Evolutionary conservation across 441 rosid species (phyloP).

Genomic region (Erodium trifolium): DNA sequence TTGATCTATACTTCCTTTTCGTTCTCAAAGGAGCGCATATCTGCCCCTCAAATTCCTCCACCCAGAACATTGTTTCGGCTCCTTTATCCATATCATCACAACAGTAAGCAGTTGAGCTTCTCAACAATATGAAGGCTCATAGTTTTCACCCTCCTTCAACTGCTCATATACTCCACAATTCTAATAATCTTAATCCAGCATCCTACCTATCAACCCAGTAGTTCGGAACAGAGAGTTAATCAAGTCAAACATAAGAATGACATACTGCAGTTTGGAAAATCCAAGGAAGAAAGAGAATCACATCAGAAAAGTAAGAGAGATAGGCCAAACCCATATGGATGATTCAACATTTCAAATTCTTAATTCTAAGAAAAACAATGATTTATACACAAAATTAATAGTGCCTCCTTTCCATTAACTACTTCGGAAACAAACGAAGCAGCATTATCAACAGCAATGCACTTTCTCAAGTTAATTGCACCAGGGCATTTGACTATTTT

Average conservation of each 20-base stretch:
- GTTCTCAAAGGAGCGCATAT: slow-evolving; percentile 12
- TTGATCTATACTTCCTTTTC: slow-evolving; percentile 45
- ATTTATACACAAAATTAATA: neutral
- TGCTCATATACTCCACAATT: neutral
- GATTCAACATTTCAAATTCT: neutral
- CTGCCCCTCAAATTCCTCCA: slow-evolving; percentile 33
- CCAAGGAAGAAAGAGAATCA: no score
- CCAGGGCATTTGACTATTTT: neutral
- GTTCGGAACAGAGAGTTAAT: neutral
- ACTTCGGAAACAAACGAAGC: neutral
- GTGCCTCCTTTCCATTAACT: neutral
- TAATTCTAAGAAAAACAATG: neutral
- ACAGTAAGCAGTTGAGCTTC: neutral
- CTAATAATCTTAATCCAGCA: no score
- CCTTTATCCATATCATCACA: slow-evolving; percentile 8
- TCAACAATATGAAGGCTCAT: neutral
- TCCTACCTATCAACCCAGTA: no score
- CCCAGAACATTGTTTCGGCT: slow-evolving; percentile 31
- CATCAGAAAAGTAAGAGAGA: no score
- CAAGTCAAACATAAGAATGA: neutral
- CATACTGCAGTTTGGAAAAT: neutral
- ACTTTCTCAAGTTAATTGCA: neutral
- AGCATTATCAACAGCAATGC: neutral
- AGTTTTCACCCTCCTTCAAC: neutral
- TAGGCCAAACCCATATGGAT: neutral